These are phyloP conservation scores for Tricholomella constricta DNA, from an alignment of 768 basidiomycete genomes.

Conservation along the genomic window DNA sequence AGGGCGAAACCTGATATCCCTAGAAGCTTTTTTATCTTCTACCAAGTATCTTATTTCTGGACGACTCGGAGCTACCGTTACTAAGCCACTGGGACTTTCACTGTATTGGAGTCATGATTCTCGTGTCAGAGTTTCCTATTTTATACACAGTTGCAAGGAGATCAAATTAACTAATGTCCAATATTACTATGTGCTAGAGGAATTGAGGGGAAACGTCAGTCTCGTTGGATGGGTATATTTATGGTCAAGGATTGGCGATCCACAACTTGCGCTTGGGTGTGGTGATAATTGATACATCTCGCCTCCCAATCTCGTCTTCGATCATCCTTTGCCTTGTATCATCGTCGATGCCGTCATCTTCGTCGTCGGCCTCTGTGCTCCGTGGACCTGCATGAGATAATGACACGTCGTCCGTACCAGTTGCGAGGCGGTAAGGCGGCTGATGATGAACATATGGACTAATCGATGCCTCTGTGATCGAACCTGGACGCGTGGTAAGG, in stretches of 20 bases:
- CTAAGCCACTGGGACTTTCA: background rate
- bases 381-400: slow-evolving; percentile 42
- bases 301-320: slow-evolving; percentile 79
- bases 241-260: slow-evolving; percentile 61
- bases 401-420: slow-evolving; percentile 42
- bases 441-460: slow-evolving; percentile 75
- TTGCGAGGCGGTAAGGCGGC: slow-evolving; percentile 54
- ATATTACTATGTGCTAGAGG: slow-evolving; percentile 12
- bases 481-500: slow-evolving; percentile 34
- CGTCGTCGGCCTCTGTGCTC: slow-evolving; percentile 56
- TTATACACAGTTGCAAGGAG: slow-evolving; percentile 9
- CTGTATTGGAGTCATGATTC: slow-evolving; percentile 4
- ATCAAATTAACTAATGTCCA: slow-evolving; percentile 14
- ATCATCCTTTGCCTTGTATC: slow-evolving; percentile 72
- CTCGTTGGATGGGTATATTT: background rate
- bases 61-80: background rate
- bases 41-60: background rate
- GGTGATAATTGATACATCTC: slow-evolving; percentile 83
- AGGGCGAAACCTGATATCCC: slow-evolving; percentile 44
- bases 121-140: slow-evolving; percentile 1
- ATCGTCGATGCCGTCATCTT: slow-evolving; percentile 76
- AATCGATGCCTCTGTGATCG: slow-evolving; percentile 48
- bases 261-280: slow-evolving; percentile 74
- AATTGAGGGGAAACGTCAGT: background rate
- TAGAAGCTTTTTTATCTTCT: background rate